Conservation (phyloP, 495 filamentous ascomycete genomes). For the Penicillium subrubescens region DNA sequence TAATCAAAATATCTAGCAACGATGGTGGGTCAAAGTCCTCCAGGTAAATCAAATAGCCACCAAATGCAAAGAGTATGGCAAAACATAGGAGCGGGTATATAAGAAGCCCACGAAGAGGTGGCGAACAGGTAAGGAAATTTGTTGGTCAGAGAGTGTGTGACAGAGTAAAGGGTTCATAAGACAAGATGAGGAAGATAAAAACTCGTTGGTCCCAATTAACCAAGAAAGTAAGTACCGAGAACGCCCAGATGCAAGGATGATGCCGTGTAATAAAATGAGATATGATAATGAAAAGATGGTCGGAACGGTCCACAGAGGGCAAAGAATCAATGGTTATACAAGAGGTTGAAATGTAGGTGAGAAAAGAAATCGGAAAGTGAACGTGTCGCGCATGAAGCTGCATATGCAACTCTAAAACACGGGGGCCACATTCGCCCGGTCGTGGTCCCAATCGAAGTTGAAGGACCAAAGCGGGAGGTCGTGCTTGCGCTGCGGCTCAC, state of each 20-base stretch:
- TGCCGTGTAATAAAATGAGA: neutral
- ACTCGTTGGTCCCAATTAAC: neutral
- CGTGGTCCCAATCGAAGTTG: conserved; percentile 43
- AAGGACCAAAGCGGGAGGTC: conserved; percentile 47
- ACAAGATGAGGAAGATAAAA: conserved; percentile 3
- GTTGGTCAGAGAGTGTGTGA: neutral
- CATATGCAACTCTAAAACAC: conserved; percentile 35
- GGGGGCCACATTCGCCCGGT: conserved; percentile 34
- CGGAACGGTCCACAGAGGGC: neutral
- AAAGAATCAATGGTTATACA: conserved; percentile 4
- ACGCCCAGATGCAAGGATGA: conserved; percentile 9
- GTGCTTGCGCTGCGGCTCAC: conserved; percentile 27
- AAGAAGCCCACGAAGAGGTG: neutral
- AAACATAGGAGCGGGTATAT: conserved; percentile 13
- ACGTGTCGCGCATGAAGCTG: conserved; percentile 1
- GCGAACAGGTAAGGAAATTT: neutral
- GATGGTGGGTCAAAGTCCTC: neutral
- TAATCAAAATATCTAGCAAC: neutral
- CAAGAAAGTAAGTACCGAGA: neutral
- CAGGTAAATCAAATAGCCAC: neutral
- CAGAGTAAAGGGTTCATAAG: conserved; percentile 3
- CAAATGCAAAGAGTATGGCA: neutral
- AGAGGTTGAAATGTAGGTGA: conserved; percentile 9
- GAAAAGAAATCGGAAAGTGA: conserved; percentile 10
- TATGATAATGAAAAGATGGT: neutral